These are phyloP conservation scores for Xylaria sp. DNA, from an alignment of 2,329 filamentous ascomycete genomes.

Conservation along the genomic window DNA sequence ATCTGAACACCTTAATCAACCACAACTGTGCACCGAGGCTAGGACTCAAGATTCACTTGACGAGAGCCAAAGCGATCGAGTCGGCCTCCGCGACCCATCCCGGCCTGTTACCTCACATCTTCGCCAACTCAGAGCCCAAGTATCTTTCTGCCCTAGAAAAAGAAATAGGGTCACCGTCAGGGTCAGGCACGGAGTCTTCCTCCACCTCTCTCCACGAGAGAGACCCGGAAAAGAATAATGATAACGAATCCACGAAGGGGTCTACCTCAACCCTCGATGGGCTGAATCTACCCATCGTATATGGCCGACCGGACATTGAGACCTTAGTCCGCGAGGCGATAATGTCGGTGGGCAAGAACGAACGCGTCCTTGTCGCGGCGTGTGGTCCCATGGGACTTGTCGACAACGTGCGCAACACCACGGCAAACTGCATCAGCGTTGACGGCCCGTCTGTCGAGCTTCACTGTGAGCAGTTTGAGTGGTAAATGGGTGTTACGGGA, in stretches of 20 bases:
- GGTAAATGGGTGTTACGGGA: slow-evolving; percentile 38
- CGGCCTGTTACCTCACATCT: slow-evolving; percentile 23
- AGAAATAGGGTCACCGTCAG: slow-evolving; percentile 9
- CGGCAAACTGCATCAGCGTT: slow-evolving; percentile 50
- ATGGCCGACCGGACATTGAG: slow-evolving; percentile 50
- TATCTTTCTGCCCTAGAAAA: slow-evolving; percentile 27
- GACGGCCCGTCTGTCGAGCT: slow-evolving; percentile 56
- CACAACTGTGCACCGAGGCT: slow-evolving; percentile 48
- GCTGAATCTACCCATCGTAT: slow-evolving; percentile 39
- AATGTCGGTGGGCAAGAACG: slow-evolving; percentile 38
- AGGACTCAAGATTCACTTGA: slow-evolving; percentile 48
- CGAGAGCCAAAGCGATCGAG: slow-evolving; percentile 28
- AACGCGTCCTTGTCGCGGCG: slow-evolving; percentile 52
- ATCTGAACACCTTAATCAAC: slow-evolving; percentile 46
- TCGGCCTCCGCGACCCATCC: slow-evolving; percentile 10
- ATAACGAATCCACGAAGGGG: slow-evolving; percentile 21
- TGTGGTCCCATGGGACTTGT: slow-evolving; percentile 56
- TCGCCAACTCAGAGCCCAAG: slow-evolving; percentile 12
- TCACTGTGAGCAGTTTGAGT: slow-evolving; percentile 57
- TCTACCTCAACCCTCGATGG: slow-evolving; percentile 25
- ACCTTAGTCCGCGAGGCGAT: slow-evolving; percentile 48
- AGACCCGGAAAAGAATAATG: slow-evolving; percentile 30
- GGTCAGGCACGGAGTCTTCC: slow-evolving; percentile 24
- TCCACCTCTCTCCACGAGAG: slow-evolving; percentile 26
- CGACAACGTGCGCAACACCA: slow-evolving; percentile 50